Evolutionary conservation across 83 land plant species (phyloP).

Genomic region (Thuja plicata): DNA sequence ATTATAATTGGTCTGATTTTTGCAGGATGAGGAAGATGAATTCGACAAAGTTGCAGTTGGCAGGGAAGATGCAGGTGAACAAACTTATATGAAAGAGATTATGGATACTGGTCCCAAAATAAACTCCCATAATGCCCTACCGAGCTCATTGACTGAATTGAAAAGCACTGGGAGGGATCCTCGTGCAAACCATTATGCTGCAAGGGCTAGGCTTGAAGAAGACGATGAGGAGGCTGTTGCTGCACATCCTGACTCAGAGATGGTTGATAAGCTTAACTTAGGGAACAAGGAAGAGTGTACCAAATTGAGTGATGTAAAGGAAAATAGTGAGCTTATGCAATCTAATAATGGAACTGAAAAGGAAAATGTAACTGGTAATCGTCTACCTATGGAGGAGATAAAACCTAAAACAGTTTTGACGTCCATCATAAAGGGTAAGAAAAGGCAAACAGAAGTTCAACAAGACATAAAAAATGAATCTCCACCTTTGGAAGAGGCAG

Average conservation of each 20-base stretch:
- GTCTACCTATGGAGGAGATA: not conserved
- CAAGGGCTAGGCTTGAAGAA: constrained; percentile 70
- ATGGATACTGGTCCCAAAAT: constrained; percentile 25
- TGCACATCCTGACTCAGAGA: constrained; percentile 9
- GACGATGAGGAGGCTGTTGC: constrained; percentile 49
- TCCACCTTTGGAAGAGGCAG: not conserved
- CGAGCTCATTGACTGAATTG: constrained; percentile 32
- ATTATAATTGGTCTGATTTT: not conserved
- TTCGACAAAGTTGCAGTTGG: constrained; percentile 86
- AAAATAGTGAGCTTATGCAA: not conserved
- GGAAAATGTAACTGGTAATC: not conserved
- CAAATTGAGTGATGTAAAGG: constrained; percentile 16
- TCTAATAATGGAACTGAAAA: not conserved
- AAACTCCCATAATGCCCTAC: constrained; percentile 34
- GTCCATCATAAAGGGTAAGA: constrained; percentile 54
- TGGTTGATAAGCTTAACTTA: constrained; percentile 11
- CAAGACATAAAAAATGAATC: constrained; percentile 2
- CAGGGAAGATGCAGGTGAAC: constrained; percentile 53
- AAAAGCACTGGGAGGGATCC: constrained; percentile 44
- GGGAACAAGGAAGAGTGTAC: not conserved
- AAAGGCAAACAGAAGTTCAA: constrained; percentile 12
- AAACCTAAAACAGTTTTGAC: constrained; percentile 16
- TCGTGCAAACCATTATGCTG: constrained; percentile 83
- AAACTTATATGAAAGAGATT: constrained; percentile 70
- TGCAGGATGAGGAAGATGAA: constrained; percentile 96